Base-by-base conservation (phyloP, 2,329 filamentous ascomycete species). In the Escovopsis sp. region DNA sequence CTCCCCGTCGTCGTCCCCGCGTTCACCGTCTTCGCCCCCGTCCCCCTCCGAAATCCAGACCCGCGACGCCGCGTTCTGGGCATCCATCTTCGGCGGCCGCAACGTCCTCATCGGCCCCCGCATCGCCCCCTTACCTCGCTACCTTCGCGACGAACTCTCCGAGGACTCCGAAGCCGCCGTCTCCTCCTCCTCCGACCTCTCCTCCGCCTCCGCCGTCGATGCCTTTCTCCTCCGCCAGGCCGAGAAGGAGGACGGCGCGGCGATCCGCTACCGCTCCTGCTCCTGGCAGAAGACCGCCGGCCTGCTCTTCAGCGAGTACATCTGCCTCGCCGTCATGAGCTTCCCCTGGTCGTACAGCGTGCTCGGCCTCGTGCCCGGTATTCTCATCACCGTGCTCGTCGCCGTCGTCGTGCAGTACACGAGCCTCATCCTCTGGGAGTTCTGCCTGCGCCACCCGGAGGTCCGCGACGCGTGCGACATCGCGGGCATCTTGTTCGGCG, bases 231-330 rank as follows among this genome's bases (percentile, higher is more conserved):
- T 58, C 42, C 66, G 65, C 58, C 86, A 93, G 60, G 72, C 88
- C 43, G 82, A 78, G 35, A 53, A 81, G 41, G 87, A 94, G 56
- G 69, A 75, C 19, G 76, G 74, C 35, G 77, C 81, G 55, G 74
- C 76, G 10, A 94, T 94, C 57, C 78, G 93, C 60, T 94, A 94
- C 55, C 71, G 87, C 41, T 93, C 86, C 27, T 94, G 87, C 61
- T 87, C 79, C 45, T 94, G 87, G 87, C 79, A 83, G 51, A 94
- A 94, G 79, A 94, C 87, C 35, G 85, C 87, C 1, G 85, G 79
- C 1, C 57, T 94, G 46, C 73, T 94, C 35, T 94, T 94, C 60
- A 90, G 84, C 34, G 87, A 94, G 63, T 94, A 94, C 55, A 94
- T 94, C 40, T 93, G 85, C 54, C 62, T 94, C 58, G 54, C 72